A percentile compares a stretch with the other conserved stretches of the same genome.
Evolutionary conservation across 1,284 basidiomycete genomes (phyloP).

Genomic region (Calocybe gambosa): DNA sequence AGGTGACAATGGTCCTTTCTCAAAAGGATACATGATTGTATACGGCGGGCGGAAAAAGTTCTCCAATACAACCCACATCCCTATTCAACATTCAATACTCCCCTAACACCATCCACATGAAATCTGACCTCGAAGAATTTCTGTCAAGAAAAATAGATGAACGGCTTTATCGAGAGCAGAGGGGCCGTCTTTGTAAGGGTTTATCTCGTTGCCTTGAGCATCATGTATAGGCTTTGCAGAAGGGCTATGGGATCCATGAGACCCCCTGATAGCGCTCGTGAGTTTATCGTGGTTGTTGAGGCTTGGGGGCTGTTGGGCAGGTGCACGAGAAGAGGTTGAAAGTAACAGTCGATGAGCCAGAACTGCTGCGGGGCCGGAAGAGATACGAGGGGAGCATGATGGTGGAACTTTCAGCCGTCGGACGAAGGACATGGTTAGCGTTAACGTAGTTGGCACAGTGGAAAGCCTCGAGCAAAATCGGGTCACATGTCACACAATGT

Average conservation of each 20-base stretch:
- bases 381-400: conserved; percentile 17
- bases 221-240: conserved; percentile 24
- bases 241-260: conserved; percentile 24
- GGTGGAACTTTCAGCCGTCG: conserved; percentile 33
- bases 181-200: conserved; percentile 74
- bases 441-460: conserved; percentile 32
- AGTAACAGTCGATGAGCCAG: conserved; percentile 40
- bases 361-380: conserved; percentile 29
- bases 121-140: conserved; percentile 87
- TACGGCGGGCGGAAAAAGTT: conserved; percentile 97
- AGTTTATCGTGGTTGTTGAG: conserved; percentile 26
- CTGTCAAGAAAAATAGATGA: conserved; percentile 97
- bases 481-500: conserved; percentile 28
- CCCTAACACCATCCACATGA: conserved; percentile 4
- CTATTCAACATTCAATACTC: conserved; percentile 36
- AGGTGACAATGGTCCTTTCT: conserved; percentile 96
- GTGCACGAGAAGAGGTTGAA: conserved; percentile 32
- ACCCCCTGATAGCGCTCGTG: conserved; percentile 33
- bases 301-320: conserved; percentile 28
- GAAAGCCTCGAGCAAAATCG: conserved; percentile 29
- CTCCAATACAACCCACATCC: conserved; percentile 99
- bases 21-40: conserved; percentile 97
- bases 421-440: conserved; percentile 46
- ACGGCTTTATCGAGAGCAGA: conserved; percentile 94
- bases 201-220: conserved; percentile 44